Conservation (phyloP, 192 early-diverging fungal genomes). For the Linnemannia exigua region DNA sequence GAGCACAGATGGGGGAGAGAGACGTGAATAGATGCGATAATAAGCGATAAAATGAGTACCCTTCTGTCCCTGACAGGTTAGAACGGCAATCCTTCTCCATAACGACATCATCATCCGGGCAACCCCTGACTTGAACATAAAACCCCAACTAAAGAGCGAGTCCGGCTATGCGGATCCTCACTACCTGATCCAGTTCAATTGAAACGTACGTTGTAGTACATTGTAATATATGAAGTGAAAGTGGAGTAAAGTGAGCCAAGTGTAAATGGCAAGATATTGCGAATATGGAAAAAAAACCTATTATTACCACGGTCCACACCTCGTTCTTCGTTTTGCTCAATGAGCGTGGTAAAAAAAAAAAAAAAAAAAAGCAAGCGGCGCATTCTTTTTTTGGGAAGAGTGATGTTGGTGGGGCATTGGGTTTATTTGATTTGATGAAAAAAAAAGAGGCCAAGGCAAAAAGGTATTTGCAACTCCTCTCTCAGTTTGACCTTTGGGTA, state of each 20-base stretch:
- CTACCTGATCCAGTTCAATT: not conserved
- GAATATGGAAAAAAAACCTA: not conserved
- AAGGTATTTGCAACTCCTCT: not conserved
- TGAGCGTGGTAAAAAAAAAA: not conserved
- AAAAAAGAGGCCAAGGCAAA: not conserved
- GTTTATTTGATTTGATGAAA: slow-evolving; percentile 8
- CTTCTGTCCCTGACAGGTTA: no score
- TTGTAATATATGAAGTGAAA: no score
- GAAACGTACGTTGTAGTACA: not conserved
- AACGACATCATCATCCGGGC: no score
- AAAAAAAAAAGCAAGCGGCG: not conserved
- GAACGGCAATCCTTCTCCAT: no score
- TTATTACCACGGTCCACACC: not conserved
- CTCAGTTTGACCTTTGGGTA: no score
- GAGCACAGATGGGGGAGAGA: not conserved
- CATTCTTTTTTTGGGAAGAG: slow-evolving; percentile 1
- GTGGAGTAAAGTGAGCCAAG: not conserved
- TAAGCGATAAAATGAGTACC: no score
- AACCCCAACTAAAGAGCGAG: no score
- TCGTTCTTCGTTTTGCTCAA: not conserved
- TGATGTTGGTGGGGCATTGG: not conserved
- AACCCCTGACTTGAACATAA: no score
- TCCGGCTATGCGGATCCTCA: not conserved
- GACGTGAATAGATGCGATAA: not conserved
- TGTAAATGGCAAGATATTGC: no score